Evolutionary conservation across 1,284 basidiomycete genomes (phyloP).

Genomic region (Chalciporus sp.): DNA sequence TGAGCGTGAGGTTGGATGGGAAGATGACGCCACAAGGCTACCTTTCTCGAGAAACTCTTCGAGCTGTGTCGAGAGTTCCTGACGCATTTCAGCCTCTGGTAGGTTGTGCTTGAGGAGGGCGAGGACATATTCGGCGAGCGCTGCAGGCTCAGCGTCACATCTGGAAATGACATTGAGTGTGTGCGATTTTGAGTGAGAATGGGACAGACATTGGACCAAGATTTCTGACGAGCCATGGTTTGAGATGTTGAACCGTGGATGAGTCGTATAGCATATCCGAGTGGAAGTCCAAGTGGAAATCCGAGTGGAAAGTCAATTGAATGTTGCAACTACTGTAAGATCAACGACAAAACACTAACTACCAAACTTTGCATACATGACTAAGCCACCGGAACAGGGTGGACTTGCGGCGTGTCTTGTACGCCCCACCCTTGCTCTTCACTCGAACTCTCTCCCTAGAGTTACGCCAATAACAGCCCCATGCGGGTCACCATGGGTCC

Average conservation of each 20-base stretch:
- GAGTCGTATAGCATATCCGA: constrained; percentile 65
- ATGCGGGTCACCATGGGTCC: no score
- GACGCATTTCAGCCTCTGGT: constrained; percentile 79
- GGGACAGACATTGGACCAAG: constrained; percentile 78
- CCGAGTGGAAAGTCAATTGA: no score
- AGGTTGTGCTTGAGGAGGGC: constrained; percentile 93
- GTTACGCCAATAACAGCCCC: no score
- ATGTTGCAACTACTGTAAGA: no score
- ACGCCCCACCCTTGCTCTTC: no score
- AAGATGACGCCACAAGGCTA: constrained; percentile 36
- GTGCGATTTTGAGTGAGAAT: no score
- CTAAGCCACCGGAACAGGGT: constrained; percentile 15
- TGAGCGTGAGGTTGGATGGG: constrained; percentile 17
- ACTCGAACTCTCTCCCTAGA: no score
- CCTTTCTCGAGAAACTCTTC: constrained; percentile 93
- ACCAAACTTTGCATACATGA: constrained; percentile 14
- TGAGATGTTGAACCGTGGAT: constrained; percentile 62
- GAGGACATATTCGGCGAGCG: constrained; percentile 92
- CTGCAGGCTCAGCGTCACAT: constrained; percentile 94
- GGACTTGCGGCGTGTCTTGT: no score
- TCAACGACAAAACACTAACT: not conserved
- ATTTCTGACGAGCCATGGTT: constrained; percentile 81
- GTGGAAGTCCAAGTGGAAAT: not conserved
- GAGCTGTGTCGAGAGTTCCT: constrained; percentile 77
- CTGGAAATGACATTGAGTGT: constrained; percentile 42